Evolutionary conservation across 2,329 filamentous ascomycete species (phyloP).

Genomic region (Ceratocystis variospora): DNA sequence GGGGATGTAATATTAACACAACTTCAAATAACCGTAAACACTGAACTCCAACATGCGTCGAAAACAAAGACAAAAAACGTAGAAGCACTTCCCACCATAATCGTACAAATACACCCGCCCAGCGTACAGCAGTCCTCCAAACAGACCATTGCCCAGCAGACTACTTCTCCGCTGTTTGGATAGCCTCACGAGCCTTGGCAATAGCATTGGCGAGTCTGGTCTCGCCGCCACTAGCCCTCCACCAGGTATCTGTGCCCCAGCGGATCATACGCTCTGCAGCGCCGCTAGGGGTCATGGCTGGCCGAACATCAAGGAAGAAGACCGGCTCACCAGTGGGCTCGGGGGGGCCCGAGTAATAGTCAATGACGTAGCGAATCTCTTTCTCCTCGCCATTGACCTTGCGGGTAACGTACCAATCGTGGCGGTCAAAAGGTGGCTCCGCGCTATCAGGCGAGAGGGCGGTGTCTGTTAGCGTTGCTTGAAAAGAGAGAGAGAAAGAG

Average conservation of each 20-base stretch:
- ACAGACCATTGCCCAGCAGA: neutral
- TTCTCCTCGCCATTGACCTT: conserved; percentile 51
- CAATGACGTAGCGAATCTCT: conserved; percentile 87
- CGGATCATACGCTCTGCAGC: conserved; percentile 70
- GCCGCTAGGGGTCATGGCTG: conserved; percentile 67
- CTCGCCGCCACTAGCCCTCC: conserved; percentile 60
- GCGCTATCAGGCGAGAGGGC: conserved; percentile 37
- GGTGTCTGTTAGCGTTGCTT: neutral
- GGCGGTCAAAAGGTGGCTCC: conserved; percentile 83
- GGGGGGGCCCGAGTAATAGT: conserved; percentile 79
- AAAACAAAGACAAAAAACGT: neutral
- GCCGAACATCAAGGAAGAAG: conserved; percentile 88
- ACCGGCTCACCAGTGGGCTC: conserved; percentile 81
- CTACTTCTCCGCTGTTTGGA: neutral
- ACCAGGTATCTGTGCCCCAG: conserved; percentile 93
- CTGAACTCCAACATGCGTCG: conserved; percentile 3
- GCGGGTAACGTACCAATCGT: conserved; percentile 89
- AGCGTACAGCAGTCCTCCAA: neutral
- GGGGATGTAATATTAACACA: neutral
- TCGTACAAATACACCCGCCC: neutral
- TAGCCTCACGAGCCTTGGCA: neutral
- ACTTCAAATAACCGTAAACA: neutral
- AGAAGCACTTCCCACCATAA: conserved; percentile 2
- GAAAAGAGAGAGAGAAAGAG: neutral
- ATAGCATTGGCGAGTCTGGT: conserved; percentile 1